These are phyloP conservation scores for Rhizophora apiculata DNA, from an alignment of 345 rosid genomes.

Conservation along the genomic window DNA sequence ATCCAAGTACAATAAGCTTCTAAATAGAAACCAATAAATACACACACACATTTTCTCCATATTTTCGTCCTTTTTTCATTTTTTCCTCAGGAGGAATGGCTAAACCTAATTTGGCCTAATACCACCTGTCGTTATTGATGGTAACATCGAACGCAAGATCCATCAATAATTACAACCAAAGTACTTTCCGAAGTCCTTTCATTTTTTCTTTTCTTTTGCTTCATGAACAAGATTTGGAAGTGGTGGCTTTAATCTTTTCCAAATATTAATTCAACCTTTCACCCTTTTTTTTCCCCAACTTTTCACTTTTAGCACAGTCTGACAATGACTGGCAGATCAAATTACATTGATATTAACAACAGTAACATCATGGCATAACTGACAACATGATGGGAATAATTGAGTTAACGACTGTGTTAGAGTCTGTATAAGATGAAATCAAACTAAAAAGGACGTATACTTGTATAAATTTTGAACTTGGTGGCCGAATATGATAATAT, in stretches of 20 bases:
- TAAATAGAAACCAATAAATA: too few species aligned
- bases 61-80: too few species aligned
- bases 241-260: slow-evolving; percentile 4
- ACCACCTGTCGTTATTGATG: neutral
- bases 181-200: slow-evolving; percentile 1
- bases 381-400: slow-evolving; percentile 10
- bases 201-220: slow-evolving; percentile 22
- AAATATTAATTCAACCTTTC: neutral
- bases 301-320: neutral
- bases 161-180: slow-evolving; percentile 7
- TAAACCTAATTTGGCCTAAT: too few species aligned
- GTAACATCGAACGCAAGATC: slow-evolving; percentile 2
- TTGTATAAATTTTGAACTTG: too few species aligned
- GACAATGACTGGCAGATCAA: slow-evolving; percentile 21
- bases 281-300: too few species aligned
- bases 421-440: too few species aligned
- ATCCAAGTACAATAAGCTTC: too few species aligned
- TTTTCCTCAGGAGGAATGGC: too few species aligned
- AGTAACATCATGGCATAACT: too few species aligned
- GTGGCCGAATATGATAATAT: too few species aligned
- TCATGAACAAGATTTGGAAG: slow-evolving; percentile 7
- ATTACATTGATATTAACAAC: neutral
- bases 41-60: too few species aligned
- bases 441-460: too few species aligned
- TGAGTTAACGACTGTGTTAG: slow-evolving; percentile 4